Base-by-base conservation (phyloP, 2,329 filamentous ascomycete species). In the Colletotrichum eremochloae region DNA sequence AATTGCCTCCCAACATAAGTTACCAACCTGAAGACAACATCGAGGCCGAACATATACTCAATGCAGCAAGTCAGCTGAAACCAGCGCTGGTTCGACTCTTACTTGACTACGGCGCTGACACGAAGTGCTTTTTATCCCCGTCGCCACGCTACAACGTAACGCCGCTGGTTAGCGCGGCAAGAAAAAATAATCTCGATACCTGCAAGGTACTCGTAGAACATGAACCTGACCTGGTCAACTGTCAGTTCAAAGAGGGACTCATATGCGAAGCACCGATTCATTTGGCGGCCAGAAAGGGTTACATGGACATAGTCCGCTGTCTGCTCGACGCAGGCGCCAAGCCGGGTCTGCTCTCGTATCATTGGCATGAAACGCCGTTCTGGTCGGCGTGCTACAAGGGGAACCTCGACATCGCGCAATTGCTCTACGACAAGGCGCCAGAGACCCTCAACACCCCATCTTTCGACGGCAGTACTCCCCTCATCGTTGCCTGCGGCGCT, bases 261-360 rank as follows among this genome's bases (percentile, higher is more conserved):
- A 50, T 75, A 2, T 71, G 36, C 61, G 68, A 75, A 36, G 70
- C 76, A 1, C 75, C 77, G 1, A 55, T 78, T 1, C 65, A 74
- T 24, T 61, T 63, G 12, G 77, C 77, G 6, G 75, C 72, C 3
- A 52, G 68, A 8, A 29, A 55, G 2, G 73, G 72, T 6, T 42
- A 74, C 31, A 52, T 60, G 4, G 68, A 75, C 0, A 69, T 74
- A 4, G 67, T 74, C 1, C 68, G 67, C 5, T 71, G 64, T 12
- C 74, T 78, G n/a, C 63, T 78, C 7, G 73, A 76, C 3, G 69
- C 67, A 15, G 77, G 76, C 6, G 76, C 77, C 7, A 50, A 63
- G 40, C 63, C 66, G 6, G 69, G 74, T 12, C n/a, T 60, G 0
- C 56, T 60, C 11, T 73, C 73, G 11, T 62, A 48, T 29, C 63